Conservation (phyloP, 495 filamentous ascomycete species). For the Penicillium odoratum region DNA sequence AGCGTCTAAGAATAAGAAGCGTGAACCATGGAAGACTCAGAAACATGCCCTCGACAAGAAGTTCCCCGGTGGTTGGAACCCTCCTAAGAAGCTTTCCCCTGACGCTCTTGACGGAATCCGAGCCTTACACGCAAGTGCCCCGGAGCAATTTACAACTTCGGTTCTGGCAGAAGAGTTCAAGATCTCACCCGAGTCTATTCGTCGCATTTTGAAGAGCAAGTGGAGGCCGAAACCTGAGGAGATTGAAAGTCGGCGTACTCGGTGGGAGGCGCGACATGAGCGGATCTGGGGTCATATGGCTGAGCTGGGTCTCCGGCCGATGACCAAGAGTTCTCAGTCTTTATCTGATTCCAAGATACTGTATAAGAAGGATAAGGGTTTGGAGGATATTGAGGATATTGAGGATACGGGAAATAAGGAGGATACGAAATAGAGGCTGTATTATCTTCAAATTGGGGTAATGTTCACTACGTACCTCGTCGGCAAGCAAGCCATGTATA, state of each 20-base stretch:
- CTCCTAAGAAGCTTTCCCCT: constrained; percentile 83
- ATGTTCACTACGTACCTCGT: background rate
- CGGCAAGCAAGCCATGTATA: background rate
- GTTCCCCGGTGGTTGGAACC: constrained; percentile 75
- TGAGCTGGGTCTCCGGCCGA: constrained; percentile 64
- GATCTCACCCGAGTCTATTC: constrained; percentile 81
- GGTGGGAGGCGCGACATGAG: constrained; percentile 81
- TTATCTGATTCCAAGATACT: constrained; percentile 29
- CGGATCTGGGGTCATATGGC: constrained; percentile 73
- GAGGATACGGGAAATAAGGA: background rate
- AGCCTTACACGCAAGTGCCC: constrained; percentile 70
- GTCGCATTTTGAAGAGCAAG: constrained; percentile 80
- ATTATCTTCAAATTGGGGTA: background rate
- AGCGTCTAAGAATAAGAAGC: constrained; percentile 30
- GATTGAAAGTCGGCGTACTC: constrained; percentile 54
- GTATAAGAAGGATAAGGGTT: constrained; percentile 23
- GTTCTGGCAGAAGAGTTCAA: constrained; percentile 78
- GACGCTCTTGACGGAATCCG: constrained; percentile 87
- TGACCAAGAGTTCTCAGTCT: constrained; percentile 25
- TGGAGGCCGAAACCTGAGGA: constrained; percentile 72
- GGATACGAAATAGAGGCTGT: background rate
- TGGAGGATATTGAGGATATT: background rate
- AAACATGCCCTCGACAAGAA: constrained; percentile 69
- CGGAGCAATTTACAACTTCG: constrained; percentile 70
- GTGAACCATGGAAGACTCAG: constrained; percentile 67